Base-by-base conservation (phyloP, 148 eudicot genomes). In the Diospyros kaki region DNA sequence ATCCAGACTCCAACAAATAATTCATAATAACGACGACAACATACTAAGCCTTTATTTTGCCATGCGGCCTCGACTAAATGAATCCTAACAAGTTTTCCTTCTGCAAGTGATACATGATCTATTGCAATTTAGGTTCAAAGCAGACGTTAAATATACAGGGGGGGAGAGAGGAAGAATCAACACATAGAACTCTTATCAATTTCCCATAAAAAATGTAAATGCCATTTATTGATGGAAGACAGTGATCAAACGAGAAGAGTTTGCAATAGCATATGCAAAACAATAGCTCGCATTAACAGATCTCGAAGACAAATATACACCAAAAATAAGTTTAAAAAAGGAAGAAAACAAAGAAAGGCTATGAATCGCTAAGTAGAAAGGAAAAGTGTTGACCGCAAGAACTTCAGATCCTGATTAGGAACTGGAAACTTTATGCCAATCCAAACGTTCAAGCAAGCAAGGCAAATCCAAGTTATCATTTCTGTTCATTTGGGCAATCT, bases 401-500 rank as follows among this genome's bases (percentile, higher is more conserved):
- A 66, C 28, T 28, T 28, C 28, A 28, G 28, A 28, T 28, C 28
- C 28, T 28, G 28, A 28, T 58, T 2, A 69, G 73, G 45, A 53
- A 69, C 12, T 1, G 40, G 13, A 40, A 62, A 62, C 14, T 2
- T 4, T 40, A 54, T 69, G 38, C 45, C 60, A 69, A 69, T 54
- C 60, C 73, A 69, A 69, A 2, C 60, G 53, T 38, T 9, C 4
- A 38, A 39, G 38, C 3, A 46, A 8, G 17, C 40, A 1, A 44
- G 46, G 3, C 43, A 28, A 54, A 66, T 75, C 68, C 66, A 66
- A 59, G 2, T 60, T 1, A 77, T 77, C 77, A 78, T 28, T 70
- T 78, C 42, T 79, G 79, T 45, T 72, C 76, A 76, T 67, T 77
- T 58, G 78, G 72, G 64, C 91, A 85, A 66, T 85, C 89, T 79